Evolutionary conservation across 305 asterid genomes (phyloP).

Genomic region (Fraxinus paxiana): DNA sequence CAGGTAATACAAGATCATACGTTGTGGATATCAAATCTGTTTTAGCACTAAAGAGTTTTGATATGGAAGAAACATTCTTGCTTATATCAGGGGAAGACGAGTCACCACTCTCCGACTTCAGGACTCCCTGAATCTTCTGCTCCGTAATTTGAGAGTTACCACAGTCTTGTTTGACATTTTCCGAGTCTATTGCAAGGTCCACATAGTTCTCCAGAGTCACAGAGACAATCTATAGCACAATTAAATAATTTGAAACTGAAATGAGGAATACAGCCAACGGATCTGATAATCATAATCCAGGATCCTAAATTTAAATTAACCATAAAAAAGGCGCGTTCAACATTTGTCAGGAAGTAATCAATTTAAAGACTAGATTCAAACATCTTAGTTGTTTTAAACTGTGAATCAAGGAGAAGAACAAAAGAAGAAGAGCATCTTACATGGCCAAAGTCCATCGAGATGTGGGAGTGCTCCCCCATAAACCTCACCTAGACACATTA

Average conservation of each 20-base stretch:
- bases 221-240: conserved; percentile 36
- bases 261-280: neutral
- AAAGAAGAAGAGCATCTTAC: conserved; percentile 27
- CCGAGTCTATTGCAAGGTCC: conserved; percentile 27
- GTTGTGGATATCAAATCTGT: conserved; percentile 28
- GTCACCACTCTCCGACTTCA: conserved; percentile 27
- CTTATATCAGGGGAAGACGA: conserved; percentile 34
- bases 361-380: neutral
- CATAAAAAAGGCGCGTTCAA: neutral
- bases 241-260: conserved; percentile 7
- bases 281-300: neutral
- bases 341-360: neutral
- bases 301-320: neutral
- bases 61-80: conserved; percentile 31
- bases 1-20: conserved; percentile 25
- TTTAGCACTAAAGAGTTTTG: conserved; percentile 23
- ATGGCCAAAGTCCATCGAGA: conserved; percentile 49
- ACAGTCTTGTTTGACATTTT: conserved; percentile 20
- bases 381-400: neutral
- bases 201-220: conserved; percentile 48
- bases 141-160: conserved; percentile 19
- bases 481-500: conserved; percentile 34
- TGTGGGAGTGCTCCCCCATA: conserved; percentile 52
- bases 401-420: neutral
- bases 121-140: conserved; percentile 32